Percentiles rank a stretch among this genome's conserved stretches.
Conservation (phyloP, 2,329 filamentous ascomycete genomes). For the Cladophialophora exuberans region DNA sequence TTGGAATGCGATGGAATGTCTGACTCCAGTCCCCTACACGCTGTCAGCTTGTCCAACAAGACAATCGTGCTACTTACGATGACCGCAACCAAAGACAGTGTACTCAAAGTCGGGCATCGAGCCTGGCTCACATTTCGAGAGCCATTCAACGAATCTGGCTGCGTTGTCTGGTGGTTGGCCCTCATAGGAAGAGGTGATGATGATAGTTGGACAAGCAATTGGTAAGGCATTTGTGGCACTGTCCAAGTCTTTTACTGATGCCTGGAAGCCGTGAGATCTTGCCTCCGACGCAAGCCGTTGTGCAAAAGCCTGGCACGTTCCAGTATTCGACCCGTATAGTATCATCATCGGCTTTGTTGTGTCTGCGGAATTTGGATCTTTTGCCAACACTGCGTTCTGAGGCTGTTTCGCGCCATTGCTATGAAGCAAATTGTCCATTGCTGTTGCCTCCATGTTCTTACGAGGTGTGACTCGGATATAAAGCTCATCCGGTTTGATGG, state of each 20-base stretch:
- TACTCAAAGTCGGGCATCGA: slow-evolving; percentile 62
- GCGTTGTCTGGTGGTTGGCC: slow-evolving; percentile 75
- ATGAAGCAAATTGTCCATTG: slow-evolving; percentile 42
- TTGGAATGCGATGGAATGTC: slow-evolving; percentile 71
- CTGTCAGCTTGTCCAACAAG: neutral
- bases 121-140: slow-evolving; percentile 56
- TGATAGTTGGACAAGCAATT: slow-evolving; percentile 62
- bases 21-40: slow-evolving; percentile 45
- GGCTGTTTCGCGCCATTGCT: slow-evolving; percentile 1
- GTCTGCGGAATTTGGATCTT: slow-evolving; percentile 33
- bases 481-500: slow-evolving; percentile 57
- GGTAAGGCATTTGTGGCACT: slow-evolving; percentile 63
- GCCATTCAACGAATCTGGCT: slow-evolving; percentile 69
- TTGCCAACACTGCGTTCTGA: too few species aligned
- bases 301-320: slow-evolving; percentile 72
- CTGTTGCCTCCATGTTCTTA: slow-evolving; percentile 47
- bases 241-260: slow-evolving; percentile 62
- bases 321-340: slow-evolving; percentile 73
- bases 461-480: slow-evolving; percentile 62
- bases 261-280: slow-evolving; percentile 51
- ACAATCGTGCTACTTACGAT: slow-evolving; percentile 38
- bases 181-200: slow-evolving; percentile 74
- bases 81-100: slow-evolving; percentile 71
- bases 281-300: slow-evolving; percentile 56
- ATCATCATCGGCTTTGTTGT: slow-evolving; percentile 56